These are phyloP conservation scores for Ashbya aceris DNA, from an alignment of 1,139 yeast genomes.

Conservation along the genomic window DNA sequence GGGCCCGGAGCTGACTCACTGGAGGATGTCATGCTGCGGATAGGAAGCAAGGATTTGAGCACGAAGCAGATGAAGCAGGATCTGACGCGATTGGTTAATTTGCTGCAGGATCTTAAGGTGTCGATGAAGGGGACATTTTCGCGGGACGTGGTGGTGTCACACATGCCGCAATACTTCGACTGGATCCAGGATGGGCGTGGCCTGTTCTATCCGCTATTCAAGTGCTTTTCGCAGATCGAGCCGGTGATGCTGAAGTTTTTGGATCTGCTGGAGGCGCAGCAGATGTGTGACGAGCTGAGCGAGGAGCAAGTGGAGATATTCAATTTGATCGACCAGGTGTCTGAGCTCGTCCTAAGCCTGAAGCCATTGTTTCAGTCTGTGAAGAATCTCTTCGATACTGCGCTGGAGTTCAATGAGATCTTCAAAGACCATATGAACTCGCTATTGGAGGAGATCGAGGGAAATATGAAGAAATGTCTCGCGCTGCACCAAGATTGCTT, in stretches of 20 bases:
- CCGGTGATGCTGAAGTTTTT: conserved; percentile 37
- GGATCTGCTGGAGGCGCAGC: conserved; percentile 31
- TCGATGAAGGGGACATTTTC: conserved; percentile 1
- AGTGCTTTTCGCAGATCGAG: conserved; percentile 40
- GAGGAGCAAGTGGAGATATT: conserved; percentile 19
- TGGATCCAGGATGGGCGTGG: conserved; percentile 45
- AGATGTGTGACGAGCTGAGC: conserved; percentile 9
- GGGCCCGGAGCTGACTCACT: conserved; percentile 7
- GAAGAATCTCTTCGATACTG: conserved; percentile 42
- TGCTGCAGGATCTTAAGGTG: neutral
- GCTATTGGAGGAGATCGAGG: conserved; percentile 42
- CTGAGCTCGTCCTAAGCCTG: conserved; percentile 36
- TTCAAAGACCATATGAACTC: conserved; percentile 43
- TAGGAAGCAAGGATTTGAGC: conserved; percentile 2
- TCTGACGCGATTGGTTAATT: conserved; percentile 1
- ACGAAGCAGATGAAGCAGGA: conserved; percentile 1
- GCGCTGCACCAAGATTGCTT: conserved; percentile 35
- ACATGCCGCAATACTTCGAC: conserved; percentile 19
- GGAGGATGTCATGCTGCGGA: neutral
- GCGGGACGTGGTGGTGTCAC: conserved; percentile 5
- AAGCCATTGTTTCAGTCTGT: conserved; percentile 33
- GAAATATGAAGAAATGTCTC: conserved; percentile 36
- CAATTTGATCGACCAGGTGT: conserved; percentile 28
- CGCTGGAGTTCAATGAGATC: conserved; percentile 52
- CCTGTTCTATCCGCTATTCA: conserved; percentile 34